Conservation (phyloP, 305 asterid species). For the Caryopteris hybrid region DNA sequence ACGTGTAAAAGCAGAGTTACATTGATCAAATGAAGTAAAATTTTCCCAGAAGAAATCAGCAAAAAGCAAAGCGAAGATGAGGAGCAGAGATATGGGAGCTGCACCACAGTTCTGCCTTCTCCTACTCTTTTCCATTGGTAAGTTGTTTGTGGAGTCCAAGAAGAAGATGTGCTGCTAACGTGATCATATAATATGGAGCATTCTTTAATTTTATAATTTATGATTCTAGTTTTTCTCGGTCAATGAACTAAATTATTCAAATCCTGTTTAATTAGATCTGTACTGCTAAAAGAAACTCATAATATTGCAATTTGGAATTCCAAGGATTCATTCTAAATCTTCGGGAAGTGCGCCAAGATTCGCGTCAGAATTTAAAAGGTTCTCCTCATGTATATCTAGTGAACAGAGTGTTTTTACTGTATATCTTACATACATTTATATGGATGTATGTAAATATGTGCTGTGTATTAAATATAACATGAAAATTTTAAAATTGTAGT, state of each 20-base stretch:
- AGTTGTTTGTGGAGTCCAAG: background rate
- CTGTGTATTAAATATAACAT: no score
- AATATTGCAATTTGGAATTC: background rate
- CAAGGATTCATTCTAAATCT: no score
- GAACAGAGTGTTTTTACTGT: no score
- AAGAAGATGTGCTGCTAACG: no score
- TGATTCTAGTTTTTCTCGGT: background rate
- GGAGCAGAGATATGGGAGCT: slow-evolving; percentile 20
- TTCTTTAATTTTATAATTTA: background rate
- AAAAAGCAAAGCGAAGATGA: slow-evolving; percentile 19
- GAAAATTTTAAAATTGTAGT: no score
- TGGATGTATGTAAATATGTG: no score
- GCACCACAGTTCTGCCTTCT: slow-evolving; percentile 15
- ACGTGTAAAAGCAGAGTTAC: background rate
- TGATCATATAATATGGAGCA: background rate
- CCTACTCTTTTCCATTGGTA: slow-evolving; percentile 7
- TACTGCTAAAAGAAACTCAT: background rate
- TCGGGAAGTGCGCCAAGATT: no score
- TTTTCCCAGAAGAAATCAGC: slow-evolving; percentile 17
- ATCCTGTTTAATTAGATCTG: background rate
- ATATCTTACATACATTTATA: no score
- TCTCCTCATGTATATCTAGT: no score
- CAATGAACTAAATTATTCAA: background rate
- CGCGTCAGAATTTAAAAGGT: no score
- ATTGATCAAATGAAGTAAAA: slow-evolving; percentile 14